Evolutionary conservation across 1,284 basidiomycete genomes (phyloP), one percentile per base, ranked within the genome.

Genomic region (Bjerkandera adusta): DNA sequence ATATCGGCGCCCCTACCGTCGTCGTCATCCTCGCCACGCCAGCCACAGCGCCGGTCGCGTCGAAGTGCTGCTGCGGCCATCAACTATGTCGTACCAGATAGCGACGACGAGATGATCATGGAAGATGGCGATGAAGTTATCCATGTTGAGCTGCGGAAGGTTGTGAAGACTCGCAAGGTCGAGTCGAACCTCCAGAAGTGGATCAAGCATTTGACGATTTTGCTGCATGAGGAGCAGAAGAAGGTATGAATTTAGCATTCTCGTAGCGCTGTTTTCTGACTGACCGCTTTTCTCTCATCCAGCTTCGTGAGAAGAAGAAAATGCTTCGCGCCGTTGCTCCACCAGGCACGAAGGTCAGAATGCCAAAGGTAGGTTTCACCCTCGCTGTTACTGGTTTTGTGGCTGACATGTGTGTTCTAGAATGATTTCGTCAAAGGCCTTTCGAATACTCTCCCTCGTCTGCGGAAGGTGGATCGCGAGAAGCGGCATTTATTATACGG

Each of bases 31-130:
- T 63, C 66, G 47, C n/a, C n/a, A n/a, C n/a, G n/a, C n/a, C n/a
- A n/a, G n/a, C n/a, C n/a, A n/a, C 73, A 69, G 57, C 81, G 79
- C 54, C 70, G 83, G 43, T 81, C 81, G 12, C 75, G 83, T 30
- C 71, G 85, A 36, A 73, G 74, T 33, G 73, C 73, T 3, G 75
- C 79, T 15, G 63, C 68, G 13, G 70, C 77, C 20, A 72, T 69
- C 38, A 85, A 82, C 10, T 88, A 88, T 57, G 73, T 70, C 4
- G 66, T 83, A 18, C 82, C 84, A 1, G 82, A 82, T 59, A 87
- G 83, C 10, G 85, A 88, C 57, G 85, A 86, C 53, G 85, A 86
- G 51, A 68, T 63, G 4, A 80, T 79, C 38, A 68, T 65, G 4
- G 70, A 71, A 35, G 73, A 72, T 35, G 66, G 67, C 10, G 62